Percentiles rank a stretch among this genome's conserved stretches.
Conservation (phyloP, 257 asterid genomes). For the Ballota nigra region DNA sequence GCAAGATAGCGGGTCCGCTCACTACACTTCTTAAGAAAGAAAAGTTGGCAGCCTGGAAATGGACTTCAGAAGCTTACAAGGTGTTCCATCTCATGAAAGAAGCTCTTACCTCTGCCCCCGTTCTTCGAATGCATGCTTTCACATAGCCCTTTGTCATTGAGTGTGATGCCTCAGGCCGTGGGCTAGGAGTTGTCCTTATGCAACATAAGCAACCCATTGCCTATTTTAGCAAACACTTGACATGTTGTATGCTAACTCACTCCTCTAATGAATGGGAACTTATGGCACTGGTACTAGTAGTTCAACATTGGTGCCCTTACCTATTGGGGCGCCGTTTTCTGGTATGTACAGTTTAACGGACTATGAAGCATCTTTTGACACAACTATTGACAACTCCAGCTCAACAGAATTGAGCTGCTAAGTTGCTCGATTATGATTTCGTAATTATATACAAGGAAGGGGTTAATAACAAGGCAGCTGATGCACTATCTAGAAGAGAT, state of each 20-base stretch:
- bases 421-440: not conserved
- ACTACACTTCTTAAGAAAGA: too few species aligned
- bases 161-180: not conserved
- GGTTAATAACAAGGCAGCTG: too few species aligned
- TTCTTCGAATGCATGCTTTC: not conserved
- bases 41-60: too few species aligned
- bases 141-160: not conserved
- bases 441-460: not conserved
- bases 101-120: too few species aligned
- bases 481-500: not conserved
- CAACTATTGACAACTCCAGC: not conserved
- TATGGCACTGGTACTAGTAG: not conserved
- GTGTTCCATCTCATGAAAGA: too few species aligned
- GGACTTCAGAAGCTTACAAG: too few species aligned
- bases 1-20: too few species aligned
- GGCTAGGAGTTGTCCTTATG: not conserved
- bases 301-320: not conserved
- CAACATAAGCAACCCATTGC: not conserved
- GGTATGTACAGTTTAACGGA: not conserved
- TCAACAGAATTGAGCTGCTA: not conserved
- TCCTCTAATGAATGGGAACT: not conserved
- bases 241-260: not conserved
- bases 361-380: not conserved
- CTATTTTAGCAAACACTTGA: too few species aligned
- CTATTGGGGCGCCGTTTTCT: not conserved